Evolutionary conservation across 2,329 filamentous ascomycete species (phyloP).

Genomic region (Paracorniculantispora psalliotae): DNA sequence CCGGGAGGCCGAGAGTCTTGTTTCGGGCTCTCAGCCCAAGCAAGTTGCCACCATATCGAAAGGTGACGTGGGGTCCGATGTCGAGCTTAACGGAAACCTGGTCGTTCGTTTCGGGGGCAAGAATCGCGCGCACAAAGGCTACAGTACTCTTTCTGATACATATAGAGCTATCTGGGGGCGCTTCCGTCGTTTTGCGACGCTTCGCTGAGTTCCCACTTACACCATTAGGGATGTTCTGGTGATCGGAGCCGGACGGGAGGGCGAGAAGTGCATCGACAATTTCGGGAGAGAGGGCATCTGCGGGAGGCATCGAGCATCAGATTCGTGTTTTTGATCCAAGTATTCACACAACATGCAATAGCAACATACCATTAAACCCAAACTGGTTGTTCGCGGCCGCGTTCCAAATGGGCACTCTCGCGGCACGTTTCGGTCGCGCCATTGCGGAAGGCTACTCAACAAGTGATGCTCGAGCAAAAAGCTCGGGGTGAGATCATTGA

Average conservation of each 20-base stretch:
- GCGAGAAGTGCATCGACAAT: constrained; percentile 21
- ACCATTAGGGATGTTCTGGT: constrained; percentile 12
- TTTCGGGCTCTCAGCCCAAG: not conserved
- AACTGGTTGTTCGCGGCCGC: constrained; percentile 3
- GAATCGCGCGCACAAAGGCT: constrained; percentile 24
- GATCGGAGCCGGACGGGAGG: constrained; percentile 17
- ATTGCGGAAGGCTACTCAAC: not conserved
- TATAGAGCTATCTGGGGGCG: constrained; percentile 18
- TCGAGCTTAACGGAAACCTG: constrained; percentile 15
- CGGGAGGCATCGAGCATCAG: not conserved
- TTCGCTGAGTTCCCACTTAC: constrained; percentile 21
- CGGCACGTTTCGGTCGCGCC: not conserved
- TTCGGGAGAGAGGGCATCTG: constrained; percentile 21
- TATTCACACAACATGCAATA: not conserved
- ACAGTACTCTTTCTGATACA: constrained; percentile 23
- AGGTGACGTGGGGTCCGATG: constrained; percentile 16
- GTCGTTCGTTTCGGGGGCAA: constrained; percentile 10
- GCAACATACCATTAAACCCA: constrained; percentile 3
- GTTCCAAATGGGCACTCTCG: not conserved
- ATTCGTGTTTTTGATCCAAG: not conserved
- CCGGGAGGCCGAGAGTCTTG: not conserved
- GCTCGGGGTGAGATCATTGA: not conserved
- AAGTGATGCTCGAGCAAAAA: not conserved
- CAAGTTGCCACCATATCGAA: constrained; percentile 3
- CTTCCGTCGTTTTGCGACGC: constrained; percentile 25